Percentiles rank a stretch among this genome's conserved stretches.
Evolutionary conservation across 2,329 filamentous ascomycete species (phyloP).

Genomic region (Diplodia mutila): DNA sequence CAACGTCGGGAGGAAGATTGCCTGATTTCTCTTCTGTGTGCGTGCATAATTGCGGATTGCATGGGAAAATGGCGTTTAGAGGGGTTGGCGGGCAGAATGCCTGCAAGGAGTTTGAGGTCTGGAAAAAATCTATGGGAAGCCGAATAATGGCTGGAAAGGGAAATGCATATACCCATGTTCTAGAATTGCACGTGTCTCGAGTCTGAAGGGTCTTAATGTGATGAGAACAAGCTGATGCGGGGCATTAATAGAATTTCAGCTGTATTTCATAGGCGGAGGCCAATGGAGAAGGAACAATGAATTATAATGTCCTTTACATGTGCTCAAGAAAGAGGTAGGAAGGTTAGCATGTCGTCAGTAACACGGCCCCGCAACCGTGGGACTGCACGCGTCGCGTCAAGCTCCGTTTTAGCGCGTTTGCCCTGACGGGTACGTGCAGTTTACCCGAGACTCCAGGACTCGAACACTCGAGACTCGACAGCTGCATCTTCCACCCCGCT

Average conservation of each 20-base stretch:
- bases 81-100: background rate
- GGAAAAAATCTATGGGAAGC: background rate
- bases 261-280: no score
- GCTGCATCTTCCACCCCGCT: background rate
- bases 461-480: background rate
- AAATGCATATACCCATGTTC: slow-evolving; percentile 22
- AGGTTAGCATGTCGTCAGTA: background rate
- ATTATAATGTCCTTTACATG: no score
- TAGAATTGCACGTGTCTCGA: background rate
- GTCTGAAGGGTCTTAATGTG: background rate
- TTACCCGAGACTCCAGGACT: background rate
- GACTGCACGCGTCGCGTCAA: slow-evolving; percentile 20
- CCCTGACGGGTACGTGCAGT: background rate
- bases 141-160: slow-evolving; percentile 1
- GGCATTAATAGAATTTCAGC: no score
- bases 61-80: slow-evolving; percentile 6
- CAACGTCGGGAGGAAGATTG: slow-evolving; percentile 91
- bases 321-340: background rate
- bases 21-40: slow-evolving; percentile 41
- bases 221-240: background rate
- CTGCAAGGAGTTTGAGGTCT: slow-evolving; percentile 11
- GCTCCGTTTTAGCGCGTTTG: slow-evolving; percentile 1
- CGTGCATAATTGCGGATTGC: background rate
- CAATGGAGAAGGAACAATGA: no score
- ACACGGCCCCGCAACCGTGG: background rate